A percentile compares a stretch with the other conserved stretches of the same genome.
These are phyloP conservation scores for Echinochloa phyllopogon DNA, from an alignment of 176 grass and related monocot species.

Conservation along the genomic window DNA sequence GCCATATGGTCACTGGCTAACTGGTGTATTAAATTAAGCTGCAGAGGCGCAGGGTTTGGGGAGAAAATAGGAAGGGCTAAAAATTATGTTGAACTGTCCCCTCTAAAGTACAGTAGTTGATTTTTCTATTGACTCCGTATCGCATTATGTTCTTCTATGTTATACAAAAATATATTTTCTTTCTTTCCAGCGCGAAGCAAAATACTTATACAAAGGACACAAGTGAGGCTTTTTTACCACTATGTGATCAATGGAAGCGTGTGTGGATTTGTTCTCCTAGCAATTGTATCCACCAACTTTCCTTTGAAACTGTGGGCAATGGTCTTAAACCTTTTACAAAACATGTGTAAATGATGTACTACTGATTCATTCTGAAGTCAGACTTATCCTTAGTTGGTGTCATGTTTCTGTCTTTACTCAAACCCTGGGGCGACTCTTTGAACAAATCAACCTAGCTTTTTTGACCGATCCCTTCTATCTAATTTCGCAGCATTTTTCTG, in stretches of 20 bases:
- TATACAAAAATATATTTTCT: not conserved
- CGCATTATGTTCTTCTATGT: not conserved
- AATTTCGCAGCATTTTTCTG: not conserved
- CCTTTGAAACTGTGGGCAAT: not conserved
- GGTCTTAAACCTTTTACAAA: not conserved
- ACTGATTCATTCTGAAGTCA: not conserved
- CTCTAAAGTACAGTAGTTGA: not conserved
- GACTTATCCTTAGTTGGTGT: not conserved
- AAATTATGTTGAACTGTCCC: not conserved
- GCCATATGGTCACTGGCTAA: not conserved
- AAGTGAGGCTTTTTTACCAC: not conserved
- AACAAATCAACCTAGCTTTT: slow-evolving; percentile 5
- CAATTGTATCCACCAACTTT: not conserved
- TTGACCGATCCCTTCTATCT: not conserved
- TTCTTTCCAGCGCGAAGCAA: not conserved
- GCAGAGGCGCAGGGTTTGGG: not conserved
- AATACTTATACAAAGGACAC: not conserved
- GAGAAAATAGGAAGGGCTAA: not conserved
- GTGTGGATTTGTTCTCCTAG: not conserved
- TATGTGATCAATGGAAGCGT: not conserved
- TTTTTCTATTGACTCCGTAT: not conserved
- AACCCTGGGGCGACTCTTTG: not conserved
- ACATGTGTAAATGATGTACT: not conserved
- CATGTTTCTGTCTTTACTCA: not conserved
- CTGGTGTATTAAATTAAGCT: not conserved